A percentile compares a stretch with the other conserved stretches of the same genome.
phyloP scores from a whole-genome alignment of 73 alveolate species.

The Tetrahymena elliotti region DNA sequence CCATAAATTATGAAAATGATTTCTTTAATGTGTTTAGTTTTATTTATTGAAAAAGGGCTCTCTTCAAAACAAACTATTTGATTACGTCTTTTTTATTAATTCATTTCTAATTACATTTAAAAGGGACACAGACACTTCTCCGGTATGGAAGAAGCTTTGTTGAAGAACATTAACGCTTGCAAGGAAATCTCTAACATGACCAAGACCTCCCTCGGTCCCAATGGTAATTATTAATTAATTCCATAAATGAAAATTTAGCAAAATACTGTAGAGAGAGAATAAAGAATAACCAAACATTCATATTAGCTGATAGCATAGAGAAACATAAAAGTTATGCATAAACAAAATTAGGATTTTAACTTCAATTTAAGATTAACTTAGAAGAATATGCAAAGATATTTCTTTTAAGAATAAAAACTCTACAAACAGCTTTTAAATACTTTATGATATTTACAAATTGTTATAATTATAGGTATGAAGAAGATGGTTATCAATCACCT shows the following conservation, averaged over 20 bases:
- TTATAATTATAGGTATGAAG: slow-evolving; percentile 63
- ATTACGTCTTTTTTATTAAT: not conserved
- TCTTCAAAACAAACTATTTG: not conserved
- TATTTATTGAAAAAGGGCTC: not conserved
- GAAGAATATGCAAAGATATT: not conserved
- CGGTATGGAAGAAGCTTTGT: slow-evolving; percentile 93
- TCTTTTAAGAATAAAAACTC: not conserved
- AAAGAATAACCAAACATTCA: too few relatives aligned
- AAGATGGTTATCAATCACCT: slow-evolving; percentile 94
- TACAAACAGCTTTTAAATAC: not conserved
- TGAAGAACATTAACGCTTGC: slow-evolving; percentile 95
- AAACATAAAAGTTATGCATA: not conserved
- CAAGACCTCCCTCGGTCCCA: slow-evolving; percentile 96
- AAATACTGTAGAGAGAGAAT: not conserved
- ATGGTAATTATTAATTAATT: slow-evolving; percentile 52
- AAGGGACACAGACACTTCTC: slow-evolving; percentile 87
- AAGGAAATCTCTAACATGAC: slow-evolving; percentile 92
- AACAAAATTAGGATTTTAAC: not conserved
- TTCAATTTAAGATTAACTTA: too few relatives aligned
- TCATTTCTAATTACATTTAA: not conserved
- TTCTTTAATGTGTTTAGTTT: not conserved
- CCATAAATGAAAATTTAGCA: not conserved
- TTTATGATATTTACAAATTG: not conserved
- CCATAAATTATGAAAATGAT: not conserved
- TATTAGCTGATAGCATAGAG: not conserved